A percentile compares a stretch with the other conserved stretches of the same genome.
These are phyloP conservation scores for Diplodia mutila DNA, from an alignment of 2,329 filamentous ascomycete species.

Conservation along the genomic window DNA sequence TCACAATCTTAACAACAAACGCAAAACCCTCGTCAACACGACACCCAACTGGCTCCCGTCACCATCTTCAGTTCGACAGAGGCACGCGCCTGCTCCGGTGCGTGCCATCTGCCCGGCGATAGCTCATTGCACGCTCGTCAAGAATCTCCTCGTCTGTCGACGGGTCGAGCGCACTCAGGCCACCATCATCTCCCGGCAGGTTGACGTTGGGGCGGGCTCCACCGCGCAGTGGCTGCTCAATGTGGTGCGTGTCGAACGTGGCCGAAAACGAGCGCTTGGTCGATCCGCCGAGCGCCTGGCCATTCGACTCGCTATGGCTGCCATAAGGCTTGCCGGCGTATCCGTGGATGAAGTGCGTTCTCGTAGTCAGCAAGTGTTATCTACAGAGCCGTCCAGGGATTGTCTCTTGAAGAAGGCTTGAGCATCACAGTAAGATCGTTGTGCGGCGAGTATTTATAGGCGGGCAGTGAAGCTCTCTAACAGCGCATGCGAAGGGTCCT, in stretches of 20 bases:
- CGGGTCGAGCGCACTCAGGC: slow-evolving; percentile 33
- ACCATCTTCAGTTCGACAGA: slow-evolving; percentile 6
- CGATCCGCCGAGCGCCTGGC: slow-evolving; percentile 36
- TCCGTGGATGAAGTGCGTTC: no score
- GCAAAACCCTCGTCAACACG: not conserved
- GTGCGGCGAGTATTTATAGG: no score
- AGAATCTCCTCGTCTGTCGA: slow-evolving; percentile 46
- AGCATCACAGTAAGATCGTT: no score
- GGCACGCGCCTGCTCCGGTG: slow-evolving; percentile 43
- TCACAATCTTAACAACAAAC: not conserved
- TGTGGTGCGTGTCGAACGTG: slow-evolving; percentile 50
- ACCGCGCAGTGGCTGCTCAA: slow-evolving; percentile 48
- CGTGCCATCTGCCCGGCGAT: slow-evolving; percentile 52
- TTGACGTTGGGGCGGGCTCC: slow-evolving; percentile 48
- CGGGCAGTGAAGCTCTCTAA: no score
- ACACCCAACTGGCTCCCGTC: not conserved
- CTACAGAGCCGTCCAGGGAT: no score
- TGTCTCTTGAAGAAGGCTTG: no score
- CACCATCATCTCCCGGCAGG: slow-evolving; percentile 33
- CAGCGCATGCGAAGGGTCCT: no score
- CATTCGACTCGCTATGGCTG: slow-evolving; percentile 12
- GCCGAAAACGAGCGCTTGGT: slow-evolving; percentile 52
- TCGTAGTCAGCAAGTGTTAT: no score
- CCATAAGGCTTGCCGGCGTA: slow-evolving; percentile 35
- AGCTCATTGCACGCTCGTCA: slow-evolving; percentile 48